Base-by-base conservation (phyloP, 768 basidiomycete genomes). In the Tulasnella sp. region DNA sequence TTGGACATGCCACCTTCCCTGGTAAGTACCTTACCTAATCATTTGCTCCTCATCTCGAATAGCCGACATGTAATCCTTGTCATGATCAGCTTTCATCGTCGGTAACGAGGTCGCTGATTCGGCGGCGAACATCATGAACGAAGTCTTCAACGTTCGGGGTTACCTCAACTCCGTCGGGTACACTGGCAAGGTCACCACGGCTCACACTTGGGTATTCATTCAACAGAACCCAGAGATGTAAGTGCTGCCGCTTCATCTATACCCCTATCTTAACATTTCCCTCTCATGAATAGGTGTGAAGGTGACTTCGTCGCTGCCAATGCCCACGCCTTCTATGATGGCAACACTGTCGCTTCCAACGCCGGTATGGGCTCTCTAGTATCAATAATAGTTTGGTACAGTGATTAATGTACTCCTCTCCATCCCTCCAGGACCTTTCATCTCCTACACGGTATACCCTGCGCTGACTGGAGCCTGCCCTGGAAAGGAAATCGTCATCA, bases 161-260 rank as follows among this genome's bases (percentile, higher is more conserved):
- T 59, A 59, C 52, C 51, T 59, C 15, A 38, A 21, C 51, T 7
- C 7, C 19, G n/a, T 59, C 53, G 56, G 56, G 4, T 27, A 48
- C 52, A 8, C 5, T 27, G 42, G 29, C 17, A 52, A 52, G 19
- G 56, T 59, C 17, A 59, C 53, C 56, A 55, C 53, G 21, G 56
- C 31, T 12, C 56, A 59, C 52, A 59, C 51, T 30, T 59, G 56
- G 56, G 56, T 55, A n/a, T 59, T 55, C 25, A 55, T 59, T 24
- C 56, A 45, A 10, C 56, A 54, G 19, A 59, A 59, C 52, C 56
- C 56, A 10, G n/a, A 11, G 8, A 59, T 59, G 56, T 38, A 15
- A 38, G 34, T 38, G 15, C 15, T 7, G 15, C 34, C 34, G 34
- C 7, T 38, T 38, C 34, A 7, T 38, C 34, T 38, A n/a, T n/a